These are phyloP conservation scores for Saccharomyces hybrid DNA, from an alignment of 1,139 yeast species.

Conservation along the genomic window DNA sequence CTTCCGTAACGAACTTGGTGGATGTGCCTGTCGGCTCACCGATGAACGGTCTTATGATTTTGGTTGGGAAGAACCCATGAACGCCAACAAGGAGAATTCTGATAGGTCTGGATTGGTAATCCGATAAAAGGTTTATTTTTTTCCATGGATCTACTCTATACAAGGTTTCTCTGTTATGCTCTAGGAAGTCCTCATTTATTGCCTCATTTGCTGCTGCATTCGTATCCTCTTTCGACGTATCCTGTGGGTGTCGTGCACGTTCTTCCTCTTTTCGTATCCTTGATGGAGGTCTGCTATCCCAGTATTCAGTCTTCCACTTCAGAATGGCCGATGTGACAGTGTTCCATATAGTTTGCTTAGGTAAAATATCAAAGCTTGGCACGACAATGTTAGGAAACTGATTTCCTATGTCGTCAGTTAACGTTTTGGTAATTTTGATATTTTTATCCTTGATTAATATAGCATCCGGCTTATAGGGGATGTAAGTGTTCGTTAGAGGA, in stretches of 20 bases:
- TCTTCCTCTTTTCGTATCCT: background rate
- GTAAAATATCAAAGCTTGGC: conserved; percentile 28
- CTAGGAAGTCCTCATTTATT: background rate
- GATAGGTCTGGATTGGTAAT: conserved; percentile 15
- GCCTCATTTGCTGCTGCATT: background rate
- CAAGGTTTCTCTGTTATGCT: conserved; percentile 17
- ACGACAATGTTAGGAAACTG: conserved; percentile 27
- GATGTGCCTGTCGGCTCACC: conserved; percentile 96
- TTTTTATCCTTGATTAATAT: conserved; percentile 11
- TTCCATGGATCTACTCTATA: conserved; percentile 19
- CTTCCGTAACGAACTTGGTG: conserved; percentile 75
- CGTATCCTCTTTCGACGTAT: background rate
- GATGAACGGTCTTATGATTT: conserved; percentile 72
- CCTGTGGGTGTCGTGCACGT: background rate
- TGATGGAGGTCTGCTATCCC: background rate
- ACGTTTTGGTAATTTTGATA: conserved; percentile 9
- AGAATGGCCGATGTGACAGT: conserved; percentile 13
- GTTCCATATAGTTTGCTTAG: conserved; percentile 22
- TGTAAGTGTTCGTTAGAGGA: conserved; percentile 19
- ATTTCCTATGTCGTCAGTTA: conserved; percentile 10
- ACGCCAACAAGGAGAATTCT: conserved; percentile 68
- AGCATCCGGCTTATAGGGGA: conserved; percentile 21
- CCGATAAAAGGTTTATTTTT: conserved; percentile 4
- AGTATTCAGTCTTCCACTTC: conserved; percentile 1
- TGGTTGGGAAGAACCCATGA: conserved; percentile 91